Evolutionary conservation across 2,329 filamentous ascomycete genomes (phyloP), one percentile per base, ranked within the genome.

Genomic region (Dactylonectria estremocensis): DNA sequence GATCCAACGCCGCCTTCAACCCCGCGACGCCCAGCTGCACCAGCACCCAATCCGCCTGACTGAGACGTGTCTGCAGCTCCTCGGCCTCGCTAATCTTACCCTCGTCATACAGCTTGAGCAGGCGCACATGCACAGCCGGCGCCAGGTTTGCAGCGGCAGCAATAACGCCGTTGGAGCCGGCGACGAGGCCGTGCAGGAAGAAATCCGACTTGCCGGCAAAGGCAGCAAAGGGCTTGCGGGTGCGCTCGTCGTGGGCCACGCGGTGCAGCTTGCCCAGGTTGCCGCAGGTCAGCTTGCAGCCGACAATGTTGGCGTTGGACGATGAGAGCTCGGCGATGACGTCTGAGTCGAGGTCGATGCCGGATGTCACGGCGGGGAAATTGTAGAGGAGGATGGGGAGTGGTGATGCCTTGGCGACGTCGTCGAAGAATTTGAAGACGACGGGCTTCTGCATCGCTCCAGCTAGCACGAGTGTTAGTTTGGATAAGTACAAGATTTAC

Each of bases 331-430:
- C 57, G 11, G 58, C 58, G 33, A 91, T 86, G 54, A 81, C 79
- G 71, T 91, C 89, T 0, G 88, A 91, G 71, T 83, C 84, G 60
- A 91, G 83, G 72, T 91, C 89, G 50, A 90, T 81, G 3, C 89
- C 90, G 3, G 84, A 82, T 14, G 86, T 87, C 1, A 88, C 88
- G 13, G 83, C 87, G 1, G 90, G 90, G 75, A 89, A 91, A 81
- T 91, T 91, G 83, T 91, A 91, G 74, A 92, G 85, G 45, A 91
- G 78, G 40, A 91, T 80, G 0, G 90, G 89, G 16, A 91, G 82
- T 1, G 88, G 87, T 3, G 87, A 88, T 3, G 77, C 82, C 49
- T 85, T 83, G 22, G 89, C 89, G n/a, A 91, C 88, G 66, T 88
- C 65, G 35, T 69, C 67, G 40, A 77, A 82, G 84, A 93, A 95